Percentiles rank a stretch among this genome's conserved stretches.
phyloP scores from a whole-genome alignment of 2,329 filamentous ascomycete genomes.

The Beauveria bassiana region DNA sequence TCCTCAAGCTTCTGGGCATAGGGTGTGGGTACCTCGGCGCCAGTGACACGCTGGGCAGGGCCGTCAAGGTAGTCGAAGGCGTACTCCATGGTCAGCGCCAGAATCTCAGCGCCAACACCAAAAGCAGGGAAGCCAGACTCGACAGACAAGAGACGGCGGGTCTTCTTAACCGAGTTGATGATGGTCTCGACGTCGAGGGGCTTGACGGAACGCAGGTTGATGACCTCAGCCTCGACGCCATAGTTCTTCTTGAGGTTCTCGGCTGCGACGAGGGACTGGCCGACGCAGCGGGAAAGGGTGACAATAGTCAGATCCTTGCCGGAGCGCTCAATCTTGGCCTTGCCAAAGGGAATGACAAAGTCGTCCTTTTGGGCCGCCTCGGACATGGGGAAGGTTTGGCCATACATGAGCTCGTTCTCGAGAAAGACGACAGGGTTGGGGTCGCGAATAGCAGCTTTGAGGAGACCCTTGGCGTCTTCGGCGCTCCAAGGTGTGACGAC shows the following conservation, averaged over 20 bases:
- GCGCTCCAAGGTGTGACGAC: slow-evolving; percentile 94
- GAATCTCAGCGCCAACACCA: slow-evolving; percentile 85
- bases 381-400: slow-evolving; percentile 92
- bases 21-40: slow-evolving; percentile 93
- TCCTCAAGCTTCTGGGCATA: slow-evolving; percentile 91
- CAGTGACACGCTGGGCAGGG: slow-evolving; percentile 87
- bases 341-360: slow-evolving; percentile 95
- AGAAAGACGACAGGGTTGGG: slow-evolving; percentile 93
- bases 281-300: slow-evolving; percentile 88
- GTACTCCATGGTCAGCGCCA: slow-evolving; percentile 94
- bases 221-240: slow-evolving; percentile 89
- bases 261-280: slow-evolving; percentile 80
- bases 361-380: slow-evolving; percentile 92
- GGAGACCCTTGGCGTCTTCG: slow-evolving; percentile 94
- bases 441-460: slow-evolving; percentile 97
- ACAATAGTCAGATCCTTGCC: slow-evolving; percentile 97
- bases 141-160: slow-evolving; percentile 79
- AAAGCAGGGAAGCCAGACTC: slow-evolving; percentile 96
- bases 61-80: slow-evolving; percentile 96
- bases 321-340: slow-evolving; percentile 95
- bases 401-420: slow-evolving; percentile 88
- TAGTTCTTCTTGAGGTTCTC: slow-evolving; percentile 94
- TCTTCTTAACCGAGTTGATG: slow-evolving; percentile 98
- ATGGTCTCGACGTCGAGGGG: slow-evolving; percentile 93
- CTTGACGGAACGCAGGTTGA: slow-evolving; percentile 97